A percentile compares a stretch with the other conserved stretches of the same genome.
Conservation (phyloP, 495 filamentous ascomycete genomes). For the Daldinia vernicosa region DNA sequence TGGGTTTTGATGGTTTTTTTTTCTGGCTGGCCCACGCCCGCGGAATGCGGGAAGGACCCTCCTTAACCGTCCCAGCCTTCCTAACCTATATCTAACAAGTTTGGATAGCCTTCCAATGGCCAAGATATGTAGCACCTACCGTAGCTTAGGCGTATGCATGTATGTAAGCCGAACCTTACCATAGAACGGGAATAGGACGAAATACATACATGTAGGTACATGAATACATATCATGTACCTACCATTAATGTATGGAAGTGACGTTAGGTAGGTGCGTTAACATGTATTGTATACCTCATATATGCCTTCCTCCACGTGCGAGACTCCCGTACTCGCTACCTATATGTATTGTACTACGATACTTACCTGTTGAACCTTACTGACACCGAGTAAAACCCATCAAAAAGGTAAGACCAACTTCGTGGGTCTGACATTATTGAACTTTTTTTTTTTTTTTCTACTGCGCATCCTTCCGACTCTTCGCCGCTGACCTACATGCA, state of each 20-base stretch:
- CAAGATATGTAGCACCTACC: constrained; percentile 7
- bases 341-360: not conserved
- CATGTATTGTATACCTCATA: no score
- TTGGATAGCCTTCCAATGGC: constrained; percentile 5
- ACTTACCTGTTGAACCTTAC: no score
- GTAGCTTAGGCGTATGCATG: constrained; percentile 12
- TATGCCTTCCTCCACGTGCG: not conserved
- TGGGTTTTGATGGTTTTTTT: constrained; percentile 1
- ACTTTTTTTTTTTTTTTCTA: not conserved
- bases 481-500: constrained; percentile 41
- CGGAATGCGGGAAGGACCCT: constrained; percentile 45
- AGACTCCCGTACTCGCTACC: not conserved
- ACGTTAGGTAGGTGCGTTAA: no score
- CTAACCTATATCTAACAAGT: not conserved
- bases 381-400: not conserved
- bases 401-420: not conserved
- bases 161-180: constrained; percentile 39
- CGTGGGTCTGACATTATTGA: not conserved
- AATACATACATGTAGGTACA: not conserved
- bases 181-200: not conserved
- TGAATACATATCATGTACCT: no score
- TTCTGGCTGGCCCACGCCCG: constrained; percentile 40
- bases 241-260: no score
- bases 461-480: constrained; percentile 25
- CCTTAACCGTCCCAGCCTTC: constrained; percentile 31